phyloP scores from a whole-genome alignment of 371 early-diverging fungal genomes.

The Rhizopus sp. region DNA sequence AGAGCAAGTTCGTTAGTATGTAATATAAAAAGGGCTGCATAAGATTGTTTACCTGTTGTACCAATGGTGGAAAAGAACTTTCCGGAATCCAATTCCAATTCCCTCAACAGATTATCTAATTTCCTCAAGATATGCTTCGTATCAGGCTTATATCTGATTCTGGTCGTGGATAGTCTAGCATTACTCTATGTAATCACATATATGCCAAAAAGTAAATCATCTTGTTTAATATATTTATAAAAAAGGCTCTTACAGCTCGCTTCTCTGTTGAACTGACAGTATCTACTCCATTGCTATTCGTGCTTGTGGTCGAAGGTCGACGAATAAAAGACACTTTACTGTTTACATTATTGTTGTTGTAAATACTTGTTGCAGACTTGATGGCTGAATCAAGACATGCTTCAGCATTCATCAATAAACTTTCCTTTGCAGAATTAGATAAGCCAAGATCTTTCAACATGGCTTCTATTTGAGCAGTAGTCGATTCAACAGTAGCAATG shows the following conservation, averaged over 20 bases:
- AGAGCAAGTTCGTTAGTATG: neutral
- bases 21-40: neutral
- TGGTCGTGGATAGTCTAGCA: constrained; percentile 23
- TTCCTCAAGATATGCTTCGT: constrained; percentile 49
- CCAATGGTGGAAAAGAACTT: constrained; percentile 46
- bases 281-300: constrained; percentile 22
- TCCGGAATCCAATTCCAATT: constrained; percentile 47
- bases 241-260: constrained; percentile 24
- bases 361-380: constrained; percentile 45
- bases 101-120: constrained; percentile 41
- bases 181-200: constrained; percentile 16
- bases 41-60: constrained; percentile 41
- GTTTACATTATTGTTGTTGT: constrained; percentile 23
- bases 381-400: constrained; percentile 49
- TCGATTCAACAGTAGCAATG: constrained; percentile 43
- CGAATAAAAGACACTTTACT: constrained; percentile 12
- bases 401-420: constrained; percentile 42
- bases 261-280: constrained; percentile 6
- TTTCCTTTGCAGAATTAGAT: constrained; percentile 27
- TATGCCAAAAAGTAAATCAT: neutral
- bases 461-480: constrained; percentile 45
- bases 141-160: constrained; percentile 51
- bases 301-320: constrained; percentile 29
- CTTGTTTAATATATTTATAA: too few relatives aligned
- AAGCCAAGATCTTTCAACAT: constrained; percentile 50